These are phyloP conservation scores for Trichosporon ovoides DNA, from an alignment of 1,284 basidiomycete species.

Conservation along the genomic window DNA sequence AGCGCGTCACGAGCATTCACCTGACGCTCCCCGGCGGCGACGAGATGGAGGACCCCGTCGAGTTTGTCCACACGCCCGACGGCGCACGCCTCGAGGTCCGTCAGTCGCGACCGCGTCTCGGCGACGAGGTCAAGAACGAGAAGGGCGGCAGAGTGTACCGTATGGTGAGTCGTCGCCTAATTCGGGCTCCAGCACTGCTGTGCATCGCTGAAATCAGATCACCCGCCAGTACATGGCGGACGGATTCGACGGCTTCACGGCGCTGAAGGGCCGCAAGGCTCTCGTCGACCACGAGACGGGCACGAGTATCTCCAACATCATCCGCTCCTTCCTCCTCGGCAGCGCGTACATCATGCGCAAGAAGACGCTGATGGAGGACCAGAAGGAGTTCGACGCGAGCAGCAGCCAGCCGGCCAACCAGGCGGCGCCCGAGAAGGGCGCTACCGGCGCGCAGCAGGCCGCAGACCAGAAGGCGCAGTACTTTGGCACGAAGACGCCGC, in stretches of 20 bases:
- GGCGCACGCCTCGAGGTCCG: constrained; percentile 49
- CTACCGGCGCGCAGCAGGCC: too few relatives aligned
- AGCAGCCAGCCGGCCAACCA: neutral
- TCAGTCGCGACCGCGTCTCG: constrained; percentile 37
- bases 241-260: constrained; percentile 69
- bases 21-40: constrained; percentile 46
- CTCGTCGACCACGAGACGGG: constrained; percentile 82
- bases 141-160: constrained; percentile 61
- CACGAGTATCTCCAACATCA: constrained; percentile 70
- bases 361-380: constrained; percentile 42
- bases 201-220: constrained; percentile 29
- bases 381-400: constrained; percentile 24
- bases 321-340: constrained; percentile 75
- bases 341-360: constrained; percentile 48
- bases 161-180: constrained; percentile 54
- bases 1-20: constrained; percentile 68
- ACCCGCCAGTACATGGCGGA: constrained; percentile 48
- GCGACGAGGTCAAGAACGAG: constrained; percentile 57
- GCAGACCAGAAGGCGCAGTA: neutral
- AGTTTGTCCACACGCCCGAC: constrained; percentile 45
- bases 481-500: constrained; percentile 1
- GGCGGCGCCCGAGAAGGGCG: too few relatives aligned
- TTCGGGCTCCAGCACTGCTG: neutral
- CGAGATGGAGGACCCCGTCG: constrained; percentile 33
- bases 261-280: constrained; percentile 62